phyloP scores from a whole-genome alignment of 768 basidiomycete genomes.

The Naganishia kalamii region DNA sequence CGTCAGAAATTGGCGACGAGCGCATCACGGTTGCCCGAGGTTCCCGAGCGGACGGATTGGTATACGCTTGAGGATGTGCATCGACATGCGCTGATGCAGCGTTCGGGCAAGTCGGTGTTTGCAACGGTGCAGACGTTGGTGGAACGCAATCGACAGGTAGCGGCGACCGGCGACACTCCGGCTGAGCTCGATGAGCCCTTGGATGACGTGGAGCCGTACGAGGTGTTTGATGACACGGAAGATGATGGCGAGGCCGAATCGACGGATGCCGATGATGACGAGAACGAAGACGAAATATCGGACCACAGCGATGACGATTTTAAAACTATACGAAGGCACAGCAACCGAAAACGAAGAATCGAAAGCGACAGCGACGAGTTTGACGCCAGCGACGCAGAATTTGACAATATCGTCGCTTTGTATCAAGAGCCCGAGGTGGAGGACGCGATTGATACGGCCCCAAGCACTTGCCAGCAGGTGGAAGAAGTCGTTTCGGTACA shows the following conservation, averaged over 20 bases:
- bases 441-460: neutral
- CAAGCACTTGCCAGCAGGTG: neutral
- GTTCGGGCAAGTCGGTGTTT: neutral
- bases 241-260: too few species aligned
- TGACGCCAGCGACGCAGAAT: neutral
- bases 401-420: too few species aligned
- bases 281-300: neutral
- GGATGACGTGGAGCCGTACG: too few species aligned
- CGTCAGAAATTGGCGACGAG: conserved; percentile 34
- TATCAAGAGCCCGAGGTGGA: too few species aligned
- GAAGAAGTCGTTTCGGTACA: neutral
- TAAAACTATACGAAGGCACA: too few species aligned
- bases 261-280: neutral
- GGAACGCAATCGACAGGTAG: too few species aligned
- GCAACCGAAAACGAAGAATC: too few species aligned
- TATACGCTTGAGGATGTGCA: conserved; percentile 31
- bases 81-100: neutral
- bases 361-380: too few species aligned
- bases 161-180: too few species aligned
- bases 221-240: too few species aligned
- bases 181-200: too few species aligned
- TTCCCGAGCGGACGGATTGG: conserved; percentile 32
- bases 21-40: conserved; percentile 31
- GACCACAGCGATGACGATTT: too few species aligned
- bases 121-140: neutral